phyloP scores from a whole-genome alignment of 2,329 filamentous ascomycete species.

The Aspergillus intermedius region DNA sequence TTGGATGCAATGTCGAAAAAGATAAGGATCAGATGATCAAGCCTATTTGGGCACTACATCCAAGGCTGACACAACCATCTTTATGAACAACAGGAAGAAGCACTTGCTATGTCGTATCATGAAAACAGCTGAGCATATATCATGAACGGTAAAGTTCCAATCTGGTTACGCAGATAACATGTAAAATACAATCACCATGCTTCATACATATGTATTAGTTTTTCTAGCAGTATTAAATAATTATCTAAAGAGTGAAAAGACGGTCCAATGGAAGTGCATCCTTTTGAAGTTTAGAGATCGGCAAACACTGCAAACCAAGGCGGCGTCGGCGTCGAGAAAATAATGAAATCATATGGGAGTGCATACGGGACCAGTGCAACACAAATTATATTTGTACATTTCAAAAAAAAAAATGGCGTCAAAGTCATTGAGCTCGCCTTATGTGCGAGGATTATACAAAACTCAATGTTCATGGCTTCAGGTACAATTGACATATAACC shows the following conservation, averaged over 20 bases:
- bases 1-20: too few relatives aligned
- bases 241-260: too few relatives aligned
- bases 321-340: background rate
- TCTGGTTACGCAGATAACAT: background rate
- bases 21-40: too few relatives aligned
- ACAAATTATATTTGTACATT: background rate
- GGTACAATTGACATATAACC: constrained; percentile 6
- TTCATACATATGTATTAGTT: background rate
- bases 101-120: background rate
- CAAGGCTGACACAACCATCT: too few relatives aligned
- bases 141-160: background rate
- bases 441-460: constrained; percentile 13
- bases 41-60: too few relatives aligned
- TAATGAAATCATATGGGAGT: background rate
- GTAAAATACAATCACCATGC: background rate
- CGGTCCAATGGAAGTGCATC: too few relatives aligned
- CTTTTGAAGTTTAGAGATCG: constrained; percentile 5
- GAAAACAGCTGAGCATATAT: background rate
- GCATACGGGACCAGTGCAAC: background rate
- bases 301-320: constrained; percentile 28
- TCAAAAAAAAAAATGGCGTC: constrained; percentile 15
- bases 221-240: background rate
- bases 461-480: constrained; percentile 11
- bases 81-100: too few relatives aligned
- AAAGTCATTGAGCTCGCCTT: constrained; percentile 13